Evolutionary conservation across 108 stramenopile species (phyloP).

Genomic region (Schizochytrium sp.): DNA sequence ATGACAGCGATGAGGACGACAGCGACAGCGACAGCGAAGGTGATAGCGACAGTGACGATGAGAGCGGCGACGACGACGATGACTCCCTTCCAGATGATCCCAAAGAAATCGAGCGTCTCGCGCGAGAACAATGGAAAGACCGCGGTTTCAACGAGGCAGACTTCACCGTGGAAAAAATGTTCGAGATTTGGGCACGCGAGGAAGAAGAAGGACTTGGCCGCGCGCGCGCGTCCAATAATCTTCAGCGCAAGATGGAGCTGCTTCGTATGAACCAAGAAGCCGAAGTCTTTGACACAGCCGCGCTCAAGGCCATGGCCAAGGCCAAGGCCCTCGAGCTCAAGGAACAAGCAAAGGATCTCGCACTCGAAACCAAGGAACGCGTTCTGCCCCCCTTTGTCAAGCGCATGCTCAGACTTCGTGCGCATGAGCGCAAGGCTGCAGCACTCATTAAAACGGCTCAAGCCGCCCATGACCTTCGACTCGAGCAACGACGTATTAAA

Average conservation of each 20-base stretch:
- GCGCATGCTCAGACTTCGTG: neutral
- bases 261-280: neutral
- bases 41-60: neutral
- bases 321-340: neutral
- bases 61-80: neutral
- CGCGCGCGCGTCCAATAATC: neutral
- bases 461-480: neutral
- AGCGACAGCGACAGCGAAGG: neutral
- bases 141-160: neutral
- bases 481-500: neutral
- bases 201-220: neutral
- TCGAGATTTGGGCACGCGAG: neutral
- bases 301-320: neutral
- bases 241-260: constrained; percentile 17
- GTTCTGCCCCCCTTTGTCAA: neutral
- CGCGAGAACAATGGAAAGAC: neutral
- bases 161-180: constrained; percentile 1
- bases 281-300: neutral
- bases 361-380: neutral
- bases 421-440: neutral
- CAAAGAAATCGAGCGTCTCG: neutral
- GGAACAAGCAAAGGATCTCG: neutral
- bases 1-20: neutral
- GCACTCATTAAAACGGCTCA: neutral
- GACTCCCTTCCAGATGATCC: neutral